A percentile compares a stretch with the other conserved stretches of the same genome.
Evolutionary conservation across 2,329 filamentous ascomycete genomes (phyloP).

Genomic region (Hysterium pulicare): DNA sequence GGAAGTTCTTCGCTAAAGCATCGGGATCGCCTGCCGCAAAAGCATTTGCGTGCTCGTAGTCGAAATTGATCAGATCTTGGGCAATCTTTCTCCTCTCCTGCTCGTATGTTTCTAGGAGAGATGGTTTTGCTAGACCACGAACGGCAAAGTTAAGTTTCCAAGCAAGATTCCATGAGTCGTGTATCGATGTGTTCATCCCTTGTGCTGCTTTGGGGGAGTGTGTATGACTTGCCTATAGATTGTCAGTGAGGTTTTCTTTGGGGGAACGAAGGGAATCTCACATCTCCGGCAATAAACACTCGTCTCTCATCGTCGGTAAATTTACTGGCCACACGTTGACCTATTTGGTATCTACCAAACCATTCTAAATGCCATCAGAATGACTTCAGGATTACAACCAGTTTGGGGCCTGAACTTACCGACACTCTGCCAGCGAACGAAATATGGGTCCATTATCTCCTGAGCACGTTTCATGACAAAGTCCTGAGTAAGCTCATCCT

Average conservation of each 20-base stretch:
- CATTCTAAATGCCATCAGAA: slow-evolving; percentile 34
- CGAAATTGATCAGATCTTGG: slow-evolving; percentile 44
- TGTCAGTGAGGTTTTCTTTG: slow-evolving; percentile 2
- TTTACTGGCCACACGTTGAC: slow-evolving; percentile 46
- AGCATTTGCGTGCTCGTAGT: slow-evolving; percentile 49
- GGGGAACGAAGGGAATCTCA: slow-evolving; percentile 12
- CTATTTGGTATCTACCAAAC: slow-evolving; percentile 52
- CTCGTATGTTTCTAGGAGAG: slow-evolving; percentile 40
- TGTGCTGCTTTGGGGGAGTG: slow-evolving; percentile 43
- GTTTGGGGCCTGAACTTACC: slow-evolving; percentile 18
- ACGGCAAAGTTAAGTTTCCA: slow-evolving; percentile 45
- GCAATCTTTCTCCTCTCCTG: slow-evolving; percentile 43
- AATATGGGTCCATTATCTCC: slow-evolving; percentile 46
- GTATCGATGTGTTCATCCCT: slow-evolving; percentile 46
- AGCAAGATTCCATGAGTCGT: slow-evolving; percentile 43
- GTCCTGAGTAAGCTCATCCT: slow-evolving; percentile 51
- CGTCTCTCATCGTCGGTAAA: slow-evolving; percentile 42
- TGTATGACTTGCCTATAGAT: slow-evolving; percentile 35
- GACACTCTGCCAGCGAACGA: slow-evolving; percentile 43
- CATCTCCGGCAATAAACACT: slow-evolving; percentile 51
- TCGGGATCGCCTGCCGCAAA: slow-evolving; percentile 60
- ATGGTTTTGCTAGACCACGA: slow-evolving; percentile 36
- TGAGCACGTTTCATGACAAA: slow-evolving; percentile 67
- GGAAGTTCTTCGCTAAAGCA: slow-evolving; percentile 65
- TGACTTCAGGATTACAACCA: background rate